A percentile compares a stretch with the other conserved stretches of the same genome.
Conservation (phyloP, 2,329 filamentous ascomycete genomes). For the Rhinocladiella similis region DNA sequence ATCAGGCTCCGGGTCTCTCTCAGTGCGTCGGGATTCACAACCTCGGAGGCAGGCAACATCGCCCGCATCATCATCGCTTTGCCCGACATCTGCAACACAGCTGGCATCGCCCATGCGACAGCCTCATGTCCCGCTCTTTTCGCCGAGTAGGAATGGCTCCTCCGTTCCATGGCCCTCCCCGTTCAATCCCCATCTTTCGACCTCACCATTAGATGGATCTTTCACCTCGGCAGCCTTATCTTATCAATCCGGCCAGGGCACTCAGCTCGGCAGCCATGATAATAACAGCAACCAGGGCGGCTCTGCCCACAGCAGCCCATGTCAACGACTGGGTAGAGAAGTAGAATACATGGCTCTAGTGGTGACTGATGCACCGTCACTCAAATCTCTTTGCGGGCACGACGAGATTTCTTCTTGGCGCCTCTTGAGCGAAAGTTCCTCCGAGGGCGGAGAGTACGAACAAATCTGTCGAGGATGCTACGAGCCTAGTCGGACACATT, state of each 20-base stretch:
- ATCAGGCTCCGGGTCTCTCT: conserved; percentile 4
- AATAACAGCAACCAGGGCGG: not conserved
- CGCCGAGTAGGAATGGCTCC: not conserved
- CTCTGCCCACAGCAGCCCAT: conserved; percentile 5
- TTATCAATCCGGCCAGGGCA: not conserved
- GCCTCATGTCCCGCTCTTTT: not conserved
- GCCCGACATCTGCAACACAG: conserved; percentile 7
- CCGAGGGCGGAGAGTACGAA: conserved; percentile 20
- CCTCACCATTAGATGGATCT: conserved; percentile 5
- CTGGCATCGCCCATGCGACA: conserved; percentile 10
- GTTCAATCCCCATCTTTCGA: not conserved
- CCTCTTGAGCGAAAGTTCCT: conserved; percentile 22
- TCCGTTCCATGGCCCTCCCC: conserved; percentile 11
- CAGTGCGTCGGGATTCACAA: conserved; percentile 9
- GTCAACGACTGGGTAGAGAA: conserved; percentile 20
- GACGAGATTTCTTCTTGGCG: conserved; percentile 28
- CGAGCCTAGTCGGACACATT: conserved; percentile 23
- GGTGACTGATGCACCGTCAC: conserved; percentile 19
- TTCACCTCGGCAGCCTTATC: not conserved
- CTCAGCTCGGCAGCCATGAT: not conserved
- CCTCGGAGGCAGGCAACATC: conserved; percentile 8
- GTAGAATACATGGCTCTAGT: conserved; percentile 28
- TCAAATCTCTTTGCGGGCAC: conserved; percentile 23
- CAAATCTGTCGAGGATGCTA: conserved; percentile 27
- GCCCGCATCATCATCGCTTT: not conserved